A percentile compares a stretch with the other conserved stretches of the same genome.
These are phyloP conservation scores for Penicillium sp. DNA, from an alignment of 2,329 filamentous ascomycete species.

Conservation along the genomic window DNA sequence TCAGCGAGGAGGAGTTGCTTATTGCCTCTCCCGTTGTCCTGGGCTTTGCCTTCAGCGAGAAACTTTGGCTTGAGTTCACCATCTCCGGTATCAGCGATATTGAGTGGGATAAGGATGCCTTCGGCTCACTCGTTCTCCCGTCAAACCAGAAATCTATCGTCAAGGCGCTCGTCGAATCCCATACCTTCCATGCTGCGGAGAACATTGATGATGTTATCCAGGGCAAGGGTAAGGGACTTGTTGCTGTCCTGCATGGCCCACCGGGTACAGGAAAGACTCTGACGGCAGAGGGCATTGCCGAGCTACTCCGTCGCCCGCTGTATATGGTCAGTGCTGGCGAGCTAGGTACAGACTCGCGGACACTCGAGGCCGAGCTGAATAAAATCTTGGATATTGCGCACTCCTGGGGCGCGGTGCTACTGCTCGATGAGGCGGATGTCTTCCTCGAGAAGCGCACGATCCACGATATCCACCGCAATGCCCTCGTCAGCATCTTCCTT, in stretches of 20 bases:
- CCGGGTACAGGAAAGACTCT: conserved; percentile 87
- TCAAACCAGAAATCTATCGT: conserved; percentile 66
- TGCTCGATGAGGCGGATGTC: conserved; percentile 82
- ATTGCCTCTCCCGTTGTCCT: conserved; percentile 81
- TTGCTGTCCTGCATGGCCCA: conserved; percentile 77
- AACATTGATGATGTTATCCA: conserved; percentile 81
- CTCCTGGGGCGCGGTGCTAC: conserved; percentile 78
- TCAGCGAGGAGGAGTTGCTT: conserved; percentile 79
- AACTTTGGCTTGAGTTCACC: conserved; percentile 85
- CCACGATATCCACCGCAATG: conserved; percentile 80
- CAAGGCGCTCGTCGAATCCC: conserved; percentile 77
- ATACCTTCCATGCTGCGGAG: conserved; percentile 76
- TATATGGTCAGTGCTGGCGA: conserved; percentile 83
- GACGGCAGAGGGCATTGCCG: conserved; percentile 82
- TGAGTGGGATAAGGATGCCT: conserved; percentile 79
- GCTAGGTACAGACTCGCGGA: conserved; percentile 72
- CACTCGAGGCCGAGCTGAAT: conserved; percentile 73
- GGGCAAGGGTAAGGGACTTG: conserved; percentile 83
- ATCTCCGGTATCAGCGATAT: conserved; percentile 78
- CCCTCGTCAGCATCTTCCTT: conserved; percentile 82
- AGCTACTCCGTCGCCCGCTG: conserved; percentile 75
- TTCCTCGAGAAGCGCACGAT: conserved; percentile 81
- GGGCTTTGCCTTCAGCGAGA: conserved; percentile 84
- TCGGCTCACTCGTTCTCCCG: conserved; percentile 74
- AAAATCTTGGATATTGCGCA: conserved; percentile 84